These are phyloP conservation scores for Nadsonia commutata DNA, from an alignment of 1,139 yeast species.

Conservation along the genomic window DNA sequence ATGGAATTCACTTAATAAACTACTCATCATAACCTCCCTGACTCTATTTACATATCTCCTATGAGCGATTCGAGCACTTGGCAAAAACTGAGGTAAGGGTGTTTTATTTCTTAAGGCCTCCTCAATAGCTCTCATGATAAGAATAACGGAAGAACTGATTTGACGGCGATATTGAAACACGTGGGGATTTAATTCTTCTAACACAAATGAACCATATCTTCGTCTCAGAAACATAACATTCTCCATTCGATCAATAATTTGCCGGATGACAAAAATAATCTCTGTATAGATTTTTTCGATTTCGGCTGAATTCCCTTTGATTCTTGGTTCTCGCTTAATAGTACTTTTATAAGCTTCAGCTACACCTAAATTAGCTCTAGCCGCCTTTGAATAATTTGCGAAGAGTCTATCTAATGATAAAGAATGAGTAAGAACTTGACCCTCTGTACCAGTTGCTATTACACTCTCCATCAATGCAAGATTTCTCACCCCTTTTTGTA, in stretches of 20 bases:
- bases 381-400: constrained; percentile 21
- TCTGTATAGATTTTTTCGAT: constrained; percentile 29
- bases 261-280: constrained; percentile 31
- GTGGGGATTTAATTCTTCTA: constrained; percentile 29
- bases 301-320: constrained; percentile 31
- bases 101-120: constrained; percentile 29
- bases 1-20: not conserved
- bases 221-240: constrained; percentile 30
- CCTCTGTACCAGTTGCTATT: constrained; percentile 30
- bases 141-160: constrained; percentile 26
- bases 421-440: constrained; percentile 18
- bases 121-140: constrained; percentile 28
- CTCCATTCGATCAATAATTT: constrained; percentile 34
- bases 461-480: constrained; percentile 26
- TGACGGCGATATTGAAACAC: constrained; percentile 33
- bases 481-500: constrained; percentile 27
- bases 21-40: constrained; percentile 18
- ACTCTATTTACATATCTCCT: constrained; percentile 31
- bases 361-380: constrained; percentile 26
- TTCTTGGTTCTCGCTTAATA: constrained; percentile 33
- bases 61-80: constrained; percentile 35
- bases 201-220: constrained; percentile 31
- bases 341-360: constrained; percentile 26
- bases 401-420: constrained; percentile 20
- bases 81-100: constrained; percentile 36